Evolutionary conservation across 2,329 filamentous ascomycete genomes (phyloP).

Genomic region (Apiospora phragmitis): DNA sequence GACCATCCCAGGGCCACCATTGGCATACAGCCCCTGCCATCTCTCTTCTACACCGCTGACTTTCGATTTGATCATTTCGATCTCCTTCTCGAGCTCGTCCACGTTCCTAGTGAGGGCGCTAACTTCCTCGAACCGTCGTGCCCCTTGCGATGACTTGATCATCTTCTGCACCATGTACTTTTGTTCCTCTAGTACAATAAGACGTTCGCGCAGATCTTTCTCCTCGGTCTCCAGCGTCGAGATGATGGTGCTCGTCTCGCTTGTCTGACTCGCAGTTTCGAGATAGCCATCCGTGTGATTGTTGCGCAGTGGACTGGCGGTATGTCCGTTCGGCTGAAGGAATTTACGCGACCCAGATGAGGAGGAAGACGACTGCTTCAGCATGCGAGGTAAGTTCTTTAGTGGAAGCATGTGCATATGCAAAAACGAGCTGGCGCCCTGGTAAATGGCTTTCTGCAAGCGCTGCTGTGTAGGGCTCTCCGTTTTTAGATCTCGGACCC

Average conservation of each 20-base stretch:
- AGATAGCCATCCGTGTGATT: slow-evolving; percentile 40
- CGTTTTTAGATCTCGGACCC: slow-evolving; percentile 77
- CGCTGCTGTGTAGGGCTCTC: slow-evolving; percentile 70
- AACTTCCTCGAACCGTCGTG: slow-evolving; percentile 84
- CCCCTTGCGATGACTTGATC: slow-evolving; percentile 74
- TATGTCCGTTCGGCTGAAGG: slow-evolving; percentile 33
- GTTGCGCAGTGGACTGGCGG: slow-evolving; percentile 44
- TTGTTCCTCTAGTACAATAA: slow-evolving; percentile 89
- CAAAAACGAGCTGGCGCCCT: slow-evolving; percentile 78
- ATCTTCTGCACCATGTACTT: slow-evolving; percentile 86
- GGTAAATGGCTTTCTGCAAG: slow-evolving; percentile 80
- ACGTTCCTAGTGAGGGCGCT: slow-evolving; percentile 75
- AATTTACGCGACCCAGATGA: slow-evolving; percentile 31
- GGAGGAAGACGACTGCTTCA: slow-evolving; percentile 48
- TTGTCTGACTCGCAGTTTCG: slow-evolving; percentile 51
- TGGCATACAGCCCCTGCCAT: slow-evolving; percentile 54
- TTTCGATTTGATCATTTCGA: slow-evolving; percentile 65
- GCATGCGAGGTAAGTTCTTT: slow-evolving; percentile 69
- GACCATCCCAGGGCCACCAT: slow-evolving; percentile 19
- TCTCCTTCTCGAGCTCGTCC: slow-evolving; percentile 80
- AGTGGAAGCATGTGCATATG: slow-evolving; percentile 90
- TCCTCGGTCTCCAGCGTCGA: slow-evolving; percentile 76
- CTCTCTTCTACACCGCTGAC: slow-evolving; percentile 65
- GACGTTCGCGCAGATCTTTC: slow-evolving; percentile 73
- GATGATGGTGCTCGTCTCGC: slow-evolving; percentile 54